Base-by-base conservation (phyloP, 2,329 filamentous ascomycete genomes). In the Fusarium clavum region DNA sequence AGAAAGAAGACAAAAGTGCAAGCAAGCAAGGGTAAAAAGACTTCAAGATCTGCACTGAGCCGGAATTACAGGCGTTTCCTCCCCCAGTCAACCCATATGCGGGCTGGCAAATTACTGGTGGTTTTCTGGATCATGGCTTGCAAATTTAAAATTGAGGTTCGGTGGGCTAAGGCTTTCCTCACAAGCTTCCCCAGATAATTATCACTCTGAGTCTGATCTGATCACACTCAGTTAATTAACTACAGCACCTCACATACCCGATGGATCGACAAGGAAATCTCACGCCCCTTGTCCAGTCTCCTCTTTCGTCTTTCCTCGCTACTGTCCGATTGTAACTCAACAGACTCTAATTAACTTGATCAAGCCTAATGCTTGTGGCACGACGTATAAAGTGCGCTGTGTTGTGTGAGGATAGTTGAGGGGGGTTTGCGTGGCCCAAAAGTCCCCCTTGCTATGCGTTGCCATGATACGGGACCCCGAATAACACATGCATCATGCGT, bases 91-190 rank as follows among this genome's bases (percentile, higher is more conserved):
- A 62, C 54, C 48, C 62, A 58, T 61, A 49, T 52, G 56, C 71
- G 68, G 71, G 53, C 64, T 69, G 61, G 72, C 58, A 74, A 76
- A 76, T 75, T 76, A 76, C 61, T 64, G 58, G 52, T 60, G 43
- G 55, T 48, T 52, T 59, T 65, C 68, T 71, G 72, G 58, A 76
- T 75, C 73, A 73, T 76, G 72, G 74, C 74, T 76, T 76, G 75
- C 63, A 71, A 75, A 69, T 67, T 76, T 75, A 74, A 76, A 76
- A 75, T 76, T 73, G 73, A 73, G 68, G 64, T 41, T 60, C 67
- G 68, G 72, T 63, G 61, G 72, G 73, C 64, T 75, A n/a, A 38
- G 34, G 18, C 34, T 38, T 38, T n/a, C 34, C 34, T n/a, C 34
- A 18, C 34, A 38, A 38, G 34, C 34, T 76, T 61, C 75, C 75